phyloP scores from a whole-genome alignment of 768 basidiomycete genomes.

The Mycena filopes region DNA sequence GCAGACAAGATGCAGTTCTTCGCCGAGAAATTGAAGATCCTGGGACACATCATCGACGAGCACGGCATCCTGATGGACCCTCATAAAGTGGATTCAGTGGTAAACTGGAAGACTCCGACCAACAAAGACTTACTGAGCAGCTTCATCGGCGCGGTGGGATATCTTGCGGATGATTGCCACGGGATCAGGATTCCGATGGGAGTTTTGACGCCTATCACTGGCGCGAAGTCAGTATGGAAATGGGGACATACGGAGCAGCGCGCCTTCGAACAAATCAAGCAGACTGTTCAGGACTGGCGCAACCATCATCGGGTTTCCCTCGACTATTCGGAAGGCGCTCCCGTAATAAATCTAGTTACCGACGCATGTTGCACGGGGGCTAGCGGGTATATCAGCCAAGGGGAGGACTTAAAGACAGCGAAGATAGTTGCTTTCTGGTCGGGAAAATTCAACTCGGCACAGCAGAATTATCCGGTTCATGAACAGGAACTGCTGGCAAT shows the following conservation, averaged over 20 bases:
- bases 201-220: constrained; percentile 35
- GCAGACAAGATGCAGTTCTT: constrained; percentile 42
- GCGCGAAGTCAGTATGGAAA: constrained; percentile 34
- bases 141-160: constrained; percentile 51
- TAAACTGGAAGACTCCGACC: constrained; percentile 41
- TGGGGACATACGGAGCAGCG: constrained; percentile 39
- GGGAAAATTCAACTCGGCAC: constrained; percentile 45
- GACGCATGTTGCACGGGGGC: constrained; percentile 45
- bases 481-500: constrained; percentile 51
- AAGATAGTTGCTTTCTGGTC: constrained; percentile 49
- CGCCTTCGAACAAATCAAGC: constrained; percentile 52
- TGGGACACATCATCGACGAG: constrained; percentile 48
- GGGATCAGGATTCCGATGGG: constrained; percentile 44
- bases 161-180: constrained; percentile 40
- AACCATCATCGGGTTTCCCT: constrained; percentile 35
- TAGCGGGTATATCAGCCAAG: constrained; percentile 43
- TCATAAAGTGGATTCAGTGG: constrained; percentile 48
- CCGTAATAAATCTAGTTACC: constrained; percentile 43
- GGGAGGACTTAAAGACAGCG: constrained; percentile 40
- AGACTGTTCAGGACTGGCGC: constrained; percentile 22
- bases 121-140: constrained; percentile 42
- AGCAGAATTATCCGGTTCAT: constrained; percentile 51
- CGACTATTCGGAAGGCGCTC: constrained; percentile 29
- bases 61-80: constrained; percentile 52
- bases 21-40: constrained; percentile 38